Base-by-base conservation (phyloP, 257 asterid genomes). In the Gardenia jasminoides region DNA sequence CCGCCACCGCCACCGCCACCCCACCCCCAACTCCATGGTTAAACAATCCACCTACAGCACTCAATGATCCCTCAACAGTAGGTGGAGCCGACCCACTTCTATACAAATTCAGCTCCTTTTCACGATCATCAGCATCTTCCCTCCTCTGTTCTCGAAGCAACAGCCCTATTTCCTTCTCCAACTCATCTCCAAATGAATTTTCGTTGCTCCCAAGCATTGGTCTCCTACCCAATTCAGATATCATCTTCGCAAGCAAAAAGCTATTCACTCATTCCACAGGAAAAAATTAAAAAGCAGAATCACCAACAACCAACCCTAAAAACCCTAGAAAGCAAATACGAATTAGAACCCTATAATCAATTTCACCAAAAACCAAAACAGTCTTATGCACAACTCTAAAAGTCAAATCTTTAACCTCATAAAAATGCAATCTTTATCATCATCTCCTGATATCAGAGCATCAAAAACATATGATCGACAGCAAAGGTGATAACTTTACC, bases 71-170 rank as follows among this genome's bases (percentile, higher is more conserved):
- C 82, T 96, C 98, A 66, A 96, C 96, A 74, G 98, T 96, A 36
- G 99, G 99, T 22, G 99, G 99, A 70, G 99, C 99, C 22, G 99
- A 96, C 73, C 99, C 99, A 84, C 98, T 96, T 86, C 99, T 88
- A 75, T 81, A 96, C 88, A 96, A 83, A 85, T 93, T 96, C 83
- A 92, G 90, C 89, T 96, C 98, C 88, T 88, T 92, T 77, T 93
- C 99, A 44, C 68, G 94, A 83, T 93, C 98, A 89, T 90, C 96
- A 10, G 89, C 87, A 33, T 90, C 97, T 30, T 88, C 93, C 77
- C 96, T 84, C 80, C 94, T 72, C 88, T 87, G 95, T 39, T 93
- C 99, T 20, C 89, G 90, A 73, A 93, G 96, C 83, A 93, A 62
- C 78, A 88, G 39, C 28, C 98, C 93, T 76, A 93, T 84, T 88